Base-by-base conservation (phyloP, 2,329 filamentous ascomycete species). In the Fusarium siculi region DNA sequence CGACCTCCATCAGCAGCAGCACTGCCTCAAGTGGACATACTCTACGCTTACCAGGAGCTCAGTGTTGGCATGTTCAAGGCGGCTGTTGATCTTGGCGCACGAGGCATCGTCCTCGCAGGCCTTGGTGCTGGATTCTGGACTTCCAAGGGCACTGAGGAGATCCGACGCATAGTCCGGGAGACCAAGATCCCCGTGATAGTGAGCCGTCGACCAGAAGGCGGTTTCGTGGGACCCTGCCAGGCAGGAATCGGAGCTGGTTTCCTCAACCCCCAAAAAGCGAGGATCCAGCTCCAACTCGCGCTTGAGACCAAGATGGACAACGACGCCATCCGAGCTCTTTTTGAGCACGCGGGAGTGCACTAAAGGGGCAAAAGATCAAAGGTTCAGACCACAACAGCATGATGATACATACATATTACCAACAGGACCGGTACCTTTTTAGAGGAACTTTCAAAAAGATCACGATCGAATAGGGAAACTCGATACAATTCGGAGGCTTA, bases 1-100 rank as follows among this genome's bases (percentile, higher is more conserved):
- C 61, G 54, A 40, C 50, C 66, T 55, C 56, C 36, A 46, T 44
- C 60, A 25, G 66, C 81, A 32, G 66, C 81, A 12, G 80, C 79
- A 0, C 82, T 91, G 32, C 88, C 88, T 1, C 81, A 86, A 63
- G 87, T 91, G 34, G 87, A 89, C 69, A 86, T 90, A 37, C 76
- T 90, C 9, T 89, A 88, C 77, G 84, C 85, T 1, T 84, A 90
- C 77, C 84, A 90, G 73, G 87, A 85, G 63, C 85, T 88, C 74
- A 82, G 86, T 68, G 81, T 85, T 25, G 78, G 78, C 23, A 81
- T 89, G 5, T 84, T 88, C 46, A 79, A 83, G 32, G 83, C 85
- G 0, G 85, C 87, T 6, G 82, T 87, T n/a, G 80, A 80, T 3
- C 81, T 80, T 10, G 88, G 88, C 5, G 87, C 88, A 0, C 78